Conservation (phyloP, 108 stramenopile species). For the Halocafeteria seosinensis region DNA sequence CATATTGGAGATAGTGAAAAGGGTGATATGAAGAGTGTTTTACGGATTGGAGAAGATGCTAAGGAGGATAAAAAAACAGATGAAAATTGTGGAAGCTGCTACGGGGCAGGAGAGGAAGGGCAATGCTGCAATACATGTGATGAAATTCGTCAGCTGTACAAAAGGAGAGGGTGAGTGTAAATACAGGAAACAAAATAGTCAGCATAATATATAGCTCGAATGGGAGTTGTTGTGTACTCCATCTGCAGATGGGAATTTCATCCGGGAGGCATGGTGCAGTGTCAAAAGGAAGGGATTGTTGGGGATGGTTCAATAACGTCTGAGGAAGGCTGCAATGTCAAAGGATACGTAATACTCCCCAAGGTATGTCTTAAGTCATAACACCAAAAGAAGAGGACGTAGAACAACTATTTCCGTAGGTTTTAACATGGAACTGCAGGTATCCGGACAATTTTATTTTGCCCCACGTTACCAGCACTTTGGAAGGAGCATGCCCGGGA, state of each 20-base stretch:
- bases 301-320: neutral
- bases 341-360: slow-evolving; percentile 20
- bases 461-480: slow-evolving; percentile 12
- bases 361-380: neutral
- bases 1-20: slow-evolving; percentile 17
- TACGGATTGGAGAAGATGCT: neutral
- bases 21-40: too few relatives aligned
- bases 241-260: slow-evolving; percentile 30
- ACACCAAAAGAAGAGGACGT: too few relatives aligned
- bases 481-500: neutral
- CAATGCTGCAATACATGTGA: slow-evolving; percentile 40
- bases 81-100: slow-evolving; percentile 28
- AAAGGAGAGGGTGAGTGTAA: slow-evolving; percentile 20
- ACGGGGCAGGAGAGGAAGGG: slow-evolving; percentile 28
- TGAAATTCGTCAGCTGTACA: slow-evolving; percentile 25
- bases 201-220: too few relatives aligned
- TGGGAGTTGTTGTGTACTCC: too few relatives aligned
- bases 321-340: slow-evolving; percentile 25
- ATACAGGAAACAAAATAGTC: too few relatives aligned
- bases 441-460: slow-evolving; percentile 30
- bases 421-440: too few relatives aligned
- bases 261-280: slow-evolving; percentile 2
- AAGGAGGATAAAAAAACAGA: neutral
- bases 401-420: too few relatives aligned
- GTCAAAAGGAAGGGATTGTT: neutral